A percentile compares a stretch with the other conserved stretches of the same genome.
phyloP scores from a whole-genome alignment of 1,139 yeast genomes.

The Meyerozyma sp. region DNA sequence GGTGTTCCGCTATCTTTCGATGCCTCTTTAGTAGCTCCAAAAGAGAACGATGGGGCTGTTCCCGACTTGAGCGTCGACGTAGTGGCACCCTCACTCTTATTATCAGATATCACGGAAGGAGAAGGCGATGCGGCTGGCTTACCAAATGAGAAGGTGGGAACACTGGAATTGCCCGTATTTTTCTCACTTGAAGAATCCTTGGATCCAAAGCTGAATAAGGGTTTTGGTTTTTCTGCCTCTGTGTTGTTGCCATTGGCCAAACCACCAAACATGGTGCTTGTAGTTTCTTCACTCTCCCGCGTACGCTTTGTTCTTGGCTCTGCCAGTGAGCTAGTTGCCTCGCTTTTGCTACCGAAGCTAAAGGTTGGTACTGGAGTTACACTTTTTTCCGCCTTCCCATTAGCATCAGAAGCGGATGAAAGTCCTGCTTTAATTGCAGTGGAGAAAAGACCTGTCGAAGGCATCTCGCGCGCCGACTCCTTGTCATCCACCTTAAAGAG shows the following conservation, averaged over 20 bases:
- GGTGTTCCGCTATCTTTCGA: background rate
- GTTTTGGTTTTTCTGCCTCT: background rate
- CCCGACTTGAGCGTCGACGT: background rate
- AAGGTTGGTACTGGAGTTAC: conserved; percentile 4
- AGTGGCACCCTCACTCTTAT: background rate
- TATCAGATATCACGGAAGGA: background rate
- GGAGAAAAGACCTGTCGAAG: background rate
- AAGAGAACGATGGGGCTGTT: conserved; percentile 1
- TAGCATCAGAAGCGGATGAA: background rate
- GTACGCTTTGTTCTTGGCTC: background rate
- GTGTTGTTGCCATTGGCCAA: background rate
- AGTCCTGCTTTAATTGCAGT: background rate
- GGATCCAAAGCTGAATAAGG: conserved; percentile 8
- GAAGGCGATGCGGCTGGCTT: conserved; percentile 4
- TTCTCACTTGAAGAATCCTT: background rate
- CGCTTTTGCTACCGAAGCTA: conserved; percentile 3
- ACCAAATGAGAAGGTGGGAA: conserved; percentile 4
- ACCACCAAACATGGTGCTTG: background rate
- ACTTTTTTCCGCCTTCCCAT: background rate
- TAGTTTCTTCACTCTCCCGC: background rate
- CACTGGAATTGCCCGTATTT: background rate
- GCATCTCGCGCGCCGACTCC: background rate
- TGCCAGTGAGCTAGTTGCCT: background rate
- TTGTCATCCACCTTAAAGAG: background rate
- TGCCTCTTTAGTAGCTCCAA: conserved; percentile 1